phyloP scores from a whole-genome alignment of 73 alveolate species.

The Durusdinium trenchii region DNA sequence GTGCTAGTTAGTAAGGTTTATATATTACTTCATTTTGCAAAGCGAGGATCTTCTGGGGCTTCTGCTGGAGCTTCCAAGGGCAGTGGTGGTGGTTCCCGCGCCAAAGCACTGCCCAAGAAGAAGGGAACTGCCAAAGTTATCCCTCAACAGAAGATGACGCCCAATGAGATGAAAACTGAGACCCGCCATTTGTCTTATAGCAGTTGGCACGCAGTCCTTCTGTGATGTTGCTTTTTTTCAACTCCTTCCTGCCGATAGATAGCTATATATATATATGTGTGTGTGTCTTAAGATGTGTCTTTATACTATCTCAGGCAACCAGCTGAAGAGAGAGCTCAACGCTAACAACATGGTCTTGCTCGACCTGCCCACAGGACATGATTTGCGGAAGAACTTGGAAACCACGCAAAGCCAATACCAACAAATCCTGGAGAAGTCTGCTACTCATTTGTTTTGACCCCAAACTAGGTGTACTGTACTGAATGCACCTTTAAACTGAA shows the following conservation, averaged over 20 bases:
- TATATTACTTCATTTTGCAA: too few relatives aligned
- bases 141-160: background rate
- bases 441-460: background rate
- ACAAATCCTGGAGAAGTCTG: background rate
- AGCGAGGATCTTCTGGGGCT: too few relatives aligned
- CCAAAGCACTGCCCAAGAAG: too few relatives aligned
- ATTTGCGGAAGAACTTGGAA: background rate
- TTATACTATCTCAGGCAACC: background rate
- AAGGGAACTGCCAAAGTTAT: too few relatives aligned
- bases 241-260: too few relatives aligned
- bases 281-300: background rate
- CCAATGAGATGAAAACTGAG: background rate
- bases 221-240: background rate
- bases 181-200: background rate
- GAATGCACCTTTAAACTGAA: background rate
- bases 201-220: too few relatives aligned
- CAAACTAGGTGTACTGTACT: background rate
- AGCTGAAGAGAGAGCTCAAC: slow-evolving; percentile 3
- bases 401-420: background rate
- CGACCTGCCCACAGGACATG: background rate
- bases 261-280: too few relatives aligned
- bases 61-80: too few relatives aligned
- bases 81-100: too few relatives aligned
- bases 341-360: background rate
- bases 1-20: background rate